Evolutionary conservation across 169 alveolate species (phyloP).

Genomic region (Cryptosporidium xiaoi): DNA sequence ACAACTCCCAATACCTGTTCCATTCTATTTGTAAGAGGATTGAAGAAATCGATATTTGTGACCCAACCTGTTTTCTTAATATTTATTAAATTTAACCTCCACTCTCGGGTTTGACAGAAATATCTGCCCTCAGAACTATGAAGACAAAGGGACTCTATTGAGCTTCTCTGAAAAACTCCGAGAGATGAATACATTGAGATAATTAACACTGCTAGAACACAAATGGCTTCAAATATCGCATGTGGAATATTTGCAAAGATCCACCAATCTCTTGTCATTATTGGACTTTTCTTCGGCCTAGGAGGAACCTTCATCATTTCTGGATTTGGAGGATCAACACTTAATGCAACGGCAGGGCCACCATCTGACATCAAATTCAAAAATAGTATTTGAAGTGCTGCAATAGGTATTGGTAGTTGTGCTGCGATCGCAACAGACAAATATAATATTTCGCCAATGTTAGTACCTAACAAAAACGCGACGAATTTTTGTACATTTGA

Average conservation of each 20-base stretch:
- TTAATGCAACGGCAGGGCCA: conserved; percentile 93
- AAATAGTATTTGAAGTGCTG: conserved; percentile 90
- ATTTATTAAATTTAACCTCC: conserved; percentile 77
- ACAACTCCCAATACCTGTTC: conserved; percentile 86
- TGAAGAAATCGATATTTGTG: conserved; percentile 86
- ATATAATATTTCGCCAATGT: conserved; percentile 90
- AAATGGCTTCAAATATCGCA: conserved; percentile 88
- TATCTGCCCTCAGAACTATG: conserved; percentile 77
- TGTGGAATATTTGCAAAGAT: conserved; percentile 90
- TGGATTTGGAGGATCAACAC: conserved; percentile 91
- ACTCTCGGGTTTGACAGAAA: conserved; percentile 88
- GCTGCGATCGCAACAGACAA: conserved; percentile 86
- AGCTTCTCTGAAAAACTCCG: conserved; percentile 80
- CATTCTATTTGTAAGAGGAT: conserved; percentile 79
- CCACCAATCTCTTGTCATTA: conserved; percentile 93
- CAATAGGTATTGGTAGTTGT: conserved; percentile 89
- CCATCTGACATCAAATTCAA: conserved; percentile 92
- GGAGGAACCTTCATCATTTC: conserved; percentile 90
- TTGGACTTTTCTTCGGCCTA: conserved; percentile 87
- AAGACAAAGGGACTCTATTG: conserved; percentile 65
- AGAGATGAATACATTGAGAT: conserved; percentile 87
- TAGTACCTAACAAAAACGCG: conserved; percentile 91
- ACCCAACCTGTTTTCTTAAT: conserved; percentile 88
- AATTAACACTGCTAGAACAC: conserved; percentile 86
- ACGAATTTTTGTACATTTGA: conserved; percentile 94